phyloP scores from a whole-genome alignment of 139 green algal genomes.

The Chlorella ohadii region DNA sequence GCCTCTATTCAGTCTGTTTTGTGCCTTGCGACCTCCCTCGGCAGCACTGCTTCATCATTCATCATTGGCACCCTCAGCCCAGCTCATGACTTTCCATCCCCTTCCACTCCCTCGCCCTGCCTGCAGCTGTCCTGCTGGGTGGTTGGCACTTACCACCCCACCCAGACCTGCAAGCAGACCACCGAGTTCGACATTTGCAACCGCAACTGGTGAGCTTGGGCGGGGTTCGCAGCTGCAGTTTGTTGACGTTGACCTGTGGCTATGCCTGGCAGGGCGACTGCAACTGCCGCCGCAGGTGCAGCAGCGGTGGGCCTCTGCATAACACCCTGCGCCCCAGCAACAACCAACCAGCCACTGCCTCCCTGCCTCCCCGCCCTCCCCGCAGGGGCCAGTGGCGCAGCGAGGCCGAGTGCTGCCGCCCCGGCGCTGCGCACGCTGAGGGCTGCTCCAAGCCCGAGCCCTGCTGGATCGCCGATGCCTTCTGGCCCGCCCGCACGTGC shows the following conservation, averaged over 20 bases:
- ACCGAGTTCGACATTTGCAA: slow-evolving; percentile 18
- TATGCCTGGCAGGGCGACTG: too few relatives aligned
- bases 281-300: too few relatives aligned
- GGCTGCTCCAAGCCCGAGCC: slow-evolving; percentile 35
- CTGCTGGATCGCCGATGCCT: slow-evolving; percentile 32
- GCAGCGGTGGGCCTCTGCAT: too few relatives aligned
- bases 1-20: too few relatives aligned
- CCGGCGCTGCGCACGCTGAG: slow-evolving; percentile 17
- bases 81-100: background rate
- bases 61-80: background rate
- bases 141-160: slow-evolving; percentile 9
- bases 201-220: slow-evolving; percentile 34
- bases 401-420: slow-evolving; percentile 31
- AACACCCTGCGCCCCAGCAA: too few relatives aligned
- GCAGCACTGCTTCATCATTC: too few relatives aligned
- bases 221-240: background rate
- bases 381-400: slow-evolving; percentile 19
- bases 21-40: too few relatives aligned
- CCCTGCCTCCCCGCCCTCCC: background rate
- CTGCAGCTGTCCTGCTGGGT: slow-evolving; percentile 26
- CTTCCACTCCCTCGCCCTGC: background rate
- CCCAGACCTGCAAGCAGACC: slow-evolving; percentile 10
- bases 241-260: too few relatives aligned
- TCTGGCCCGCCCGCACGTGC: slow-evolving; percentile 25
- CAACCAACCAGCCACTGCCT: background rate